A percentile compares a stretch with the other conserved stretches of the same genome.
Conservation (phyloP, 805 yeast species). For the Monosporozyma siamensis region DNA sequence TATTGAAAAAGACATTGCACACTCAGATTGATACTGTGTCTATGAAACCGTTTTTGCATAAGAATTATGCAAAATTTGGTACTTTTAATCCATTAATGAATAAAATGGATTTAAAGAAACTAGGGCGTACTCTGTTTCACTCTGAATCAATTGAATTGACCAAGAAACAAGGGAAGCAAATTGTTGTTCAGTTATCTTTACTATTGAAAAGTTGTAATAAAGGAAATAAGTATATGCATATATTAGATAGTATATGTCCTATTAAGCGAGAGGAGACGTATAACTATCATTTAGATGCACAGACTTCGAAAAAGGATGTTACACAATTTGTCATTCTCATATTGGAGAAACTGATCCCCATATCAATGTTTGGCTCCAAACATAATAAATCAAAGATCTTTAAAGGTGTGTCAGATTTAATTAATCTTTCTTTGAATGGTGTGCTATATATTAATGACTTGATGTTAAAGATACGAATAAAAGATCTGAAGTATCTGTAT, state of each 20-base stretch:
- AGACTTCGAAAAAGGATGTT: conserved; percentile 31
- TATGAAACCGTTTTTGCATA: conserved; percentile 4
- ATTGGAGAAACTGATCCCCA: conserved; percentile 42
- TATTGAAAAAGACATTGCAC: neutral
- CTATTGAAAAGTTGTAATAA: conserved; percentile 30
- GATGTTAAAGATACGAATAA: conserved; percentile 25
- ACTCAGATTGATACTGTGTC: neutral
- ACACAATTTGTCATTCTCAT: conserved; percentile 36
- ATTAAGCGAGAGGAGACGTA: conserved; percentile 1
- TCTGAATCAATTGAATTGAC: conserved; percentile 18
- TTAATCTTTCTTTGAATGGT: conserved; percentile 34
- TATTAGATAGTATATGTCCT: conserved; percentile 32
- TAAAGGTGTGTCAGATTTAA: conserved; percentile 29
- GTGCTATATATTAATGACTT: conserved; percentile 28
- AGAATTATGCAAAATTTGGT: conserved; percentile 2
- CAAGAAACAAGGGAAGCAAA: conserved; percentile 10
- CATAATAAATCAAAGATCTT: conserved; percentile 38
- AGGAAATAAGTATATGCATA: conserved; percentile 28
- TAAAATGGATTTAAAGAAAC: conserved; percentile 10
- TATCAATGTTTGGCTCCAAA: conserved; percentile 42
- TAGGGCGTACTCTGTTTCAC: conserved; percentile 10
- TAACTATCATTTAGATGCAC: conserved; percentile 26
- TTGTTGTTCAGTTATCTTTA: conserved; percentile 5
- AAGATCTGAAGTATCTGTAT: conserved; percentile 50
- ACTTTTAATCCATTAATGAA: conserved; percentile 6